Base-by-base conservation (phyloP, 495 filamentous ascomycete genomes). In the Tuber magnatum region DNA sequence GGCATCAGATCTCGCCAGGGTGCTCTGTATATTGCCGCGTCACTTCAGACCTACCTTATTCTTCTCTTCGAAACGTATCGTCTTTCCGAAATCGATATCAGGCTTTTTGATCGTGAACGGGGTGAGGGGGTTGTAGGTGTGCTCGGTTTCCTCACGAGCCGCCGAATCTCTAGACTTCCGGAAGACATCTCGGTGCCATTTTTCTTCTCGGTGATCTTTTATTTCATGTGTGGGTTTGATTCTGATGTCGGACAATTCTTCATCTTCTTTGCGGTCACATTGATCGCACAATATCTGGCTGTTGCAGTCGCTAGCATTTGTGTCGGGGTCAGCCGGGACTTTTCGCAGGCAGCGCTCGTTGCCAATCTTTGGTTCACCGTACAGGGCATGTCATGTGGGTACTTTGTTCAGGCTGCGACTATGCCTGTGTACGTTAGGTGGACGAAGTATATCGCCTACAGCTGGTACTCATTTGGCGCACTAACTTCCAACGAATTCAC, bases 161-260 rank as follows among this genome's bases (percentile, higher is more conserved):
- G 91, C 41, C 86, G 91, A 43, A 80, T 92, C 69, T 89, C 91
- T 6, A 86, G 90, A 44, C 81, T 92, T 18, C 84, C 89, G 0
- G 91, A 93, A 79, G 91, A 93, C 81, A 71, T 93, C 32, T 88
- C 88, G 9, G 89, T 92, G 9, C 91, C 91, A 0, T 83, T 93
- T 38, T 77, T 92, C 7, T 93, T 90, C 73, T 87, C 87, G 16
- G 82, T 76, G 3, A 82, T 82, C 18, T 76, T 73, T 69, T 93
- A 93, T 81, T 92, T 91, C 81, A 92, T 93, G 89, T 88, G 88
- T 48, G 91, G 91, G 51, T 92, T 92, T 80, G 87, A 90, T 46
- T 81, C 85, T 3, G 84, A 88, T 22, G 87, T 86, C 3, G 80
- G 72, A 1, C 88, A 90, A 68, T 93, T 91, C 80, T 90, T 93